Conservation (phyloP, 2,329 filamentous ascomycete species). For the Cladosporium sp. region DNA sequence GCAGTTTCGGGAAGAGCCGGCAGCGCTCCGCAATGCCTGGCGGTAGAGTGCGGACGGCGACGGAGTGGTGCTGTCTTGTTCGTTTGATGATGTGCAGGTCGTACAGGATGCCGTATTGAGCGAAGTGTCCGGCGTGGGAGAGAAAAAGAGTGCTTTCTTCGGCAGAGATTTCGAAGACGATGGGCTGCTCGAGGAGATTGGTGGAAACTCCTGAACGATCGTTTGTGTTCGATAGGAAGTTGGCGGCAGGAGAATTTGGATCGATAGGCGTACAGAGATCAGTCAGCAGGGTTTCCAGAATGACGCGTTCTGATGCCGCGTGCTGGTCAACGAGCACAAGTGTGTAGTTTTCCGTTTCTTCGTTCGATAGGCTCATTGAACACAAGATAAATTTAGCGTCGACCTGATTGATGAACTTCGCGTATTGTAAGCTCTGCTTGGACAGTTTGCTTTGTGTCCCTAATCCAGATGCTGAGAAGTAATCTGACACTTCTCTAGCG, state of each 20-base stretch:
- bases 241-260: neutral
- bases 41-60: slow-evolving; percentile 56
- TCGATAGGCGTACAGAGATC: slow-evolving; percentile 43
- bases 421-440: slow-evolving; percentile 43
- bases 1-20: slow-evolving; percentile 60
- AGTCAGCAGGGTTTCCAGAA: slow-evolving; percentile 65
- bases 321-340: slow-evolving; percentile 87
- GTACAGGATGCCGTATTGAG: slow-evolving; percentile 68
- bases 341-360: slow-evolving; percentile 26
- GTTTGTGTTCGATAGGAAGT: neutral
- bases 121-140: slow-evolving; percentile 52
- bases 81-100: slow-evolving; percentile 32
- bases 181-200: slow-evolving; percentile 40
- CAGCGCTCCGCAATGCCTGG: slow-evolving; percentile 70
- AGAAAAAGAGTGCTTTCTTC: slow-evolving; percentile 57
- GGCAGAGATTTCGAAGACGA: slow-evolving; percentile 59
- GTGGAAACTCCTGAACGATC: slow-evolving; percentile 26
- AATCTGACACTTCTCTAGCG: neutral
- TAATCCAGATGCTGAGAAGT: neutral
- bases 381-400: slow-evolving; percentile 84
- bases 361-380: slow-evolving; percentile 38
- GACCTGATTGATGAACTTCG: slow-evolving; percentile 71
- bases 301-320: slow-evolving; percentile 83
- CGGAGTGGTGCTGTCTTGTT: slow-evolving; percentile 1
- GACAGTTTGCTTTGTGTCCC: slow-evolving; percentile 2